These are phyloP conservation scores for Flaveria brownii DNA, from an alignment of 129 eudicot species.

Conservation along the genomic window DNA sequence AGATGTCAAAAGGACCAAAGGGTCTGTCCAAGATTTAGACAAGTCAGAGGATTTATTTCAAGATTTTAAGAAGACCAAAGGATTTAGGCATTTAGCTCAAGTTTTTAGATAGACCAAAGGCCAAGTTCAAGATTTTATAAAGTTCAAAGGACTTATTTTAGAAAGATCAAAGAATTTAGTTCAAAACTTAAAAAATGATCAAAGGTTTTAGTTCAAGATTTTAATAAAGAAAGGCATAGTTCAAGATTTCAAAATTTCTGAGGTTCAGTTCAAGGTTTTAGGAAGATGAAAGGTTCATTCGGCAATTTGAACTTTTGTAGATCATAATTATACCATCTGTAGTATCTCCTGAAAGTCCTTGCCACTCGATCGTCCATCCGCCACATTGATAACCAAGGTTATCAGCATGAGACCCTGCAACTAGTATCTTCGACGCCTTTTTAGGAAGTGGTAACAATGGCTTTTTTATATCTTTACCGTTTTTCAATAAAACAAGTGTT, in stretches of 20 bases:
- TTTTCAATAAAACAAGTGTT: slow-evolving; percentile 78
- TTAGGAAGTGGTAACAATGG: slow-evolving; percentile 76
- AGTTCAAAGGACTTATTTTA: background rate
- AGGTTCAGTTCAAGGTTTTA: background rate
- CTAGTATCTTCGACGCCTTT: slow-evolving; percentile 65
- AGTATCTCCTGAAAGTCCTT: slow-evolving; percentile 66
- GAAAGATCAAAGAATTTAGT: background rate
- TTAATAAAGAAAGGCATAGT: background rate
- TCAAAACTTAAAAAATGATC: background rate
- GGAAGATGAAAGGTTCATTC: background rate
- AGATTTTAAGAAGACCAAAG: too few species aligned
- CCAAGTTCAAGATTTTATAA: background rate
- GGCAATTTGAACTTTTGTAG: background rate
- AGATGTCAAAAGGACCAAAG: too few species aligned
- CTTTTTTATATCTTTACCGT: slow-evolving; percentile 47
- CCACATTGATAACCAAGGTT: slow-evolving; percentile 84
- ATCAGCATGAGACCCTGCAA: slow-evolving; percentile 78
- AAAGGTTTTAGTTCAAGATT: background rate
- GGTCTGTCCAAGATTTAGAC: too few species aligned
- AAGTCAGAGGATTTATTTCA: too few species aligned
- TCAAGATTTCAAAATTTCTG: background rate
- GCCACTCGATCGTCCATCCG: slow-evolving; percentile 95
- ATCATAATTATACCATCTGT: slow-evolving; percentile 50
- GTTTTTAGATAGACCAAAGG: background rate
- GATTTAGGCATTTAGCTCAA: background rate